Base-by-base conservation (phyloP, 192 early-diverging fungal species). In the Irineochytrium annulatum region DNA sequence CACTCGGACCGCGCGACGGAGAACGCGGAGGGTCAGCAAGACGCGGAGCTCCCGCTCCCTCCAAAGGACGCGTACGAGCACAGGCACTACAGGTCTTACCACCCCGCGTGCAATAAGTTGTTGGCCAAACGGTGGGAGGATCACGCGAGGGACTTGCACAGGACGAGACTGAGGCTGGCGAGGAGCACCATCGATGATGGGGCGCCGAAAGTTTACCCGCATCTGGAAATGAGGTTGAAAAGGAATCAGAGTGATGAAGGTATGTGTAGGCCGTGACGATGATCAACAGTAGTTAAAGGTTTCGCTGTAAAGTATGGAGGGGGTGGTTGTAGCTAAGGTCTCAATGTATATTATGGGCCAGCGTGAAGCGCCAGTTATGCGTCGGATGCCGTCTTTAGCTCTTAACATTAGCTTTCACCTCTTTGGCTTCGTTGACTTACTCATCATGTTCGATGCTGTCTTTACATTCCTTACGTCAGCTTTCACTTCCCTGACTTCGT, bases 171-270 rank as follows among this genome's bases (percentile, higher is more conserved):
- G 32, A 58, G 37, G 35, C 43, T 72, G 24, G 72, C 61, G 5
- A 70, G 57, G n/a, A 48, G 67, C 17, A 68, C 69, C 14, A 70
- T 81, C 32, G 76, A 81, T 43, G 77, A 76, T 49, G 29, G 51
- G 8, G 60, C 62, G 29, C 79, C 79, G 3, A 71, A 57, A 41
- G 55, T 72, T 4, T 75, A 72, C 51, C 63, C 70, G 51, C 79
- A 81, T 72, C 48, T 81, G 57, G 71, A 79, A 45, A 57, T 76
- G 55, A 43, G 72, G 33, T 45, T 78, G 44, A 77, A 77, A 57
- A 55, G 61, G 24, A 39, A 76, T 28, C 68, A 74, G 66, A 56
- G 72, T 39, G 71, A 79, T 60, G 72, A 76, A 74, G 79, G 79
- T 81, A 30, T 19, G 64, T 14, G 14, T 2, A 1, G 22, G 1